These are phyloP conservation scores for Paragyromitra xinjiangensis DNA, from an alignment of 495 filamentous ascomycete species.

Conservation along the genomic window DNA sequence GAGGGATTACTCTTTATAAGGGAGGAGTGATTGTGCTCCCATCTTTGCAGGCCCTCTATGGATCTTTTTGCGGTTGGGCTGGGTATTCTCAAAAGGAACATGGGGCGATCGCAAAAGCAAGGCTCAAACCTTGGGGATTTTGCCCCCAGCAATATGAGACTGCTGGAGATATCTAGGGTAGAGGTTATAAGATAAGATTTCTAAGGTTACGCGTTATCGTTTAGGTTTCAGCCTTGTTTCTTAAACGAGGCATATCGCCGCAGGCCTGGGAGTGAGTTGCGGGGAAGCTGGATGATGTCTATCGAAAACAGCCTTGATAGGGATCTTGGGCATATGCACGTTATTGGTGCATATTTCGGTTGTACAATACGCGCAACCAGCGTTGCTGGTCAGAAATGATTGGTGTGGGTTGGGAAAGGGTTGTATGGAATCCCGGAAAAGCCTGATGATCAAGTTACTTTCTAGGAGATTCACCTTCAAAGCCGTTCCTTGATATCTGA, in stretches of 20 bases:
- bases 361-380: neutral
- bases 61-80: neutral
- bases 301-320: neutral
- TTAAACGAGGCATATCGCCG: neutral
- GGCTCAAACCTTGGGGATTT: neutral
- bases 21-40: neutral
- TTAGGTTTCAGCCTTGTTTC: neutral
- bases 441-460: neutral
- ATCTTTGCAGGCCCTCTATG: neutral
- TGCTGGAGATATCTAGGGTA: neutral
- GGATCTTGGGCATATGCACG: neutral
- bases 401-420: neutral
- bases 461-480: neutral
- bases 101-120: neutral
- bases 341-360: neutral
- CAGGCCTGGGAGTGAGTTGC: neutral
- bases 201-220: neutral
- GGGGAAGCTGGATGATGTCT: neutral
- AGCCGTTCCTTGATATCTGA: neutral
- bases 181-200: neutral
- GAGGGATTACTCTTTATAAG: slow-evolving; percentile 8
- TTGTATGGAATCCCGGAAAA: too few species aligned
- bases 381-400: neutral
- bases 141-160: neutral
- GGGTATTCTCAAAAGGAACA: neutral